Evolutionary conservation across 129 eudicot species (phyloP).

Genomic region (Oenanthe sinensis): DNA sequence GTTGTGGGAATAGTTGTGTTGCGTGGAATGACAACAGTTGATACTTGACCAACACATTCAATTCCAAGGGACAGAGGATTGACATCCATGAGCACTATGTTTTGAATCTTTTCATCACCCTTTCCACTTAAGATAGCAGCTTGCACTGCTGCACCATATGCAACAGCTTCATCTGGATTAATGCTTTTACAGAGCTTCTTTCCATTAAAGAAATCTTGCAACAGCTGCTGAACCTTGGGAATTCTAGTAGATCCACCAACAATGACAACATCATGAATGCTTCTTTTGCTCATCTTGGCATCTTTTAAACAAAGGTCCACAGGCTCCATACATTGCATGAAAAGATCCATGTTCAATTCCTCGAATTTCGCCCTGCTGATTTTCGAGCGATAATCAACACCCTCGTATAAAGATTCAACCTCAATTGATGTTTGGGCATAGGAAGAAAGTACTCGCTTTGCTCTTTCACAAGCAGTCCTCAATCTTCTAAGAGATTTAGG

Average conservation of each 20-base stretch:
- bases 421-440: slow-evolving; percentile 27
- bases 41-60: background rate
- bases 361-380: slow-evolving; percentile 3
- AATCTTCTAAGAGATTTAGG: slow-evolving; percentile 28
- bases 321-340: slow-evolving; percentile 3
- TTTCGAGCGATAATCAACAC: slow-evolving; percentile 27
- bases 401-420: slow-evolving; percentile 34
- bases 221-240: slow-evolving; percentile 6
- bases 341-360: slow-evolving; percentile 8
- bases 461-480: slow-evolving; percentile 14
- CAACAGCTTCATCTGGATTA: slow-evolving; percentile 7
- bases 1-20: slow-evolving; percentile 8
- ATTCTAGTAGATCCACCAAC: slow-evolving; percentile 9
- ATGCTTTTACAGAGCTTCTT: slow-evolving; percentile 3
- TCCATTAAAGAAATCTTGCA: slow-evolving; percentile 3
- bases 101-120: background rate
- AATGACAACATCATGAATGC: slow-evolving; percentile 10
- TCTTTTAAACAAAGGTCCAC: slow-evolving; percentile 1
- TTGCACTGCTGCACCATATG: slow-evolving; percentile 7
- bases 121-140: slow-evolving; percentile 8
- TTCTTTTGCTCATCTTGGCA: slow-evolving; percentile 7
- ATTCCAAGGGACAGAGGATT: slow-evolving; percentile 8
- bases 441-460: slow-evolving; percentile 33
- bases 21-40: background rate
- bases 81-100: background rate